Conservation (phyloP, 176 grass and related monocot species). For the Oryza meyeriana region DNA sequence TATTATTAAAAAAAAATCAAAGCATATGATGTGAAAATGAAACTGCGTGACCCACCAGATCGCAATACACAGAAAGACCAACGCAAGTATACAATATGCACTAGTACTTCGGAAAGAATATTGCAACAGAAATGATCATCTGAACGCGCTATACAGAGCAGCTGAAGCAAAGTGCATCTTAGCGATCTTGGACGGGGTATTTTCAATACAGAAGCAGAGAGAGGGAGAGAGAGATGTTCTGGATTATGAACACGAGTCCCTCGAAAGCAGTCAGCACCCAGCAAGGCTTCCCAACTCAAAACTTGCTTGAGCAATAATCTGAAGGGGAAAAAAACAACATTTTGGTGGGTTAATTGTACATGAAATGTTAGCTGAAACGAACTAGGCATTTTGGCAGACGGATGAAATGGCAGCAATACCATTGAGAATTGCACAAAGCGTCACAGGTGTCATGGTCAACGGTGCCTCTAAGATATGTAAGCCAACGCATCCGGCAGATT, state of each 20-base stretch:
- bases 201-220: background rate
- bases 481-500: slow-evolving; percentile 42
- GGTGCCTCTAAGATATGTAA: slow-evolving; percentile 27
- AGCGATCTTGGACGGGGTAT: background rate
- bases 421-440: slow-evolving; percentile 19
- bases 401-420: background rate
- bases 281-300: background rate
- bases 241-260: background rate
- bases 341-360: background rate
- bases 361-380: slow-evolving; percentile 2
- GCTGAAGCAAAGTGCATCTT: background rate
- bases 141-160: background rate
- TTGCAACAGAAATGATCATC: background rate
- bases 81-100: background rate
- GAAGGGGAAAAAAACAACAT: slow-evolving; percentile 5
- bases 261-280: background rate
- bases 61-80: background rate
- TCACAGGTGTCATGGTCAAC: slow-evolving; percentile 26
- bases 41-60: background rate
- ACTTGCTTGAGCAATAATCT: background rate
- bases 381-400: background rate
- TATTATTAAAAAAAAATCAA: background rate
- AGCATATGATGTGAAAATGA: background rate
- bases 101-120: too few relatives aligned
- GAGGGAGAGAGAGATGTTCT: background rate